Evolutionary conservation across 2,329 filamentous ascomycete genomes (phyloP).

Genomic region (Zymoseptoria tritici): DNA sequence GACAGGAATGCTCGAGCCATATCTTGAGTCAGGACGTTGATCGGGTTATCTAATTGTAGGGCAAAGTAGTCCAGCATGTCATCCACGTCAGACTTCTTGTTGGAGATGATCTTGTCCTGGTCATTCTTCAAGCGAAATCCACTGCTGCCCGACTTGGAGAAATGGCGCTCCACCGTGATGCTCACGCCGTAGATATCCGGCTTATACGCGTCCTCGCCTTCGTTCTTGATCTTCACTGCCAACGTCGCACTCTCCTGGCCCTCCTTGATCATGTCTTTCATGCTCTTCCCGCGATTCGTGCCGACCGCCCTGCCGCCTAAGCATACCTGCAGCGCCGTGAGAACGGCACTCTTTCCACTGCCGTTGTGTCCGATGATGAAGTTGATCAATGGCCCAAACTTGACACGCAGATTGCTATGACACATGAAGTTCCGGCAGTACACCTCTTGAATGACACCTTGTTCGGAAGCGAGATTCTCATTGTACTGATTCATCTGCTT

Average conservation of each 20-base stretch:
- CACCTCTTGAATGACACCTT: conserved; percentile 81
- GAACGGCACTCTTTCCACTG: conserved; percentile 90
- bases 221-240: conserved; percentile 82
- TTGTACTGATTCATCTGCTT: conserved; percentile 20
- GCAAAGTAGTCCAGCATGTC: conserved; percentile 91
- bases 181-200: conserved; percentile 72
- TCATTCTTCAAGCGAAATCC: conserved; percentile 81
- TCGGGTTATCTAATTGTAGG: conserved; percentile 90
- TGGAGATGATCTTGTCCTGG: conserved; percentile 64
- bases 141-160: conserved; percentile 61
- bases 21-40: conserved; percentile 93
- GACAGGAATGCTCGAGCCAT: conserved; percentile 91
- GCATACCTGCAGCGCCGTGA: conserved; percentile 88
- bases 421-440: conserved; percentile 96
- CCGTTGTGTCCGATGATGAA: conserved; percentile 98
- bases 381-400: conserved; percentile 90
- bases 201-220: conserved; percentile 76
- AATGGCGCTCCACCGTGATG: conserved; percentile 87
- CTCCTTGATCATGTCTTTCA: conserved; percentile 88
- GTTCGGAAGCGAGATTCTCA: conserved; percentile 69
- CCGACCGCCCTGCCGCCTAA: conserved; percentile 89
- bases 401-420: conserved; percentile 70
- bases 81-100: conserved; percentile 78
- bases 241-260: conserved; percentile 68
- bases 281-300: conserved; percentile 82